Percentiles rank a stretch among this genome's conserved stretches.
Evolutionary conservation across 2,329 filamentous ascomycete genomes (phyloP).

Genomic region (Colletotrichum magnum): DNA sequence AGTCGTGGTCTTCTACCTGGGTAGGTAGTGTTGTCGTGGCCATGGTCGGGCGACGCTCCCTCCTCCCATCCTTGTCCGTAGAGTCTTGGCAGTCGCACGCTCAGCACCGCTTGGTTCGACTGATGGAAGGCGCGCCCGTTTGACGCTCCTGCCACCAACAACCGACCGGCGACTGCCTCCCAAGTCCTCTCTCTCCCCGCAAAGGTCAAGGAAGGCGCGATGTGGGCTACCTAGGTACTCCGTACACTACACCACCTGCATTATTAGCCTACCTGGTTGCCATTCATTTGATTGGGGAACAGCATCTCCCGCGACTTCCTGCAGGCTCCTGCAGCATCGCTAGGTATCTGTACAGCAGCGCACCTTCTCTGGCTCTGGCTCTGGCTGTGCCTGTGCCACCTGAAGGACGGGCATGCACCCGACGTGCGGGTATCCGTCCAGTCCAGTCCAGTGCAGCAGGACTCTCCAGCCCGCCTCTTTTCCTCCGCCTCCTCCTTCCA

Average conservation of each 20-base stretch:
- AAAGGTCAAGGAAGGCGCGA: no score
- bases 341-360: not conserved
- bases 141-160: not conserved
- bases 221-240: no score
- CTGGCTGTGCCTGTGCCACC: not conserved
- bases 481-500: not conserved
- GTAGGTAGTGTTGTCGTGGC: no score
- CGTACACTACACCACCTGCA: no score
- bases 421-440: not conserved
- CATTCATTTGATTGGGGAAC: not conserved
- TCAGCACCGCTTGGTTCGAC: not conserved
- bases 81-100: constrained; percentile 22
- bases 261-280: no score
- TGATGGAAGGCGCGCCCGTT: not conserved
- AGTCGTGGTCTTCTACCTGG: no score
- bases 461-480: not conserved
- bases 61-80: constrained; percentile 18
- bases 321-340: not conserved
- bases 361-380: not conserved
- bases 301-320: not conserved
- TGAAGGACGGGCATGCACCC: not conserved
- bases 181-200: no score
- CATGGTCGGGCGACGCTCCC: no score
- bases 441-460: not conserved
- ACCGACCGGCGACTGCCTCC: no score